phyloP scores from a whole-genome alignment of 108 stramenopile species.

The Ochromonas danica region DNA sequence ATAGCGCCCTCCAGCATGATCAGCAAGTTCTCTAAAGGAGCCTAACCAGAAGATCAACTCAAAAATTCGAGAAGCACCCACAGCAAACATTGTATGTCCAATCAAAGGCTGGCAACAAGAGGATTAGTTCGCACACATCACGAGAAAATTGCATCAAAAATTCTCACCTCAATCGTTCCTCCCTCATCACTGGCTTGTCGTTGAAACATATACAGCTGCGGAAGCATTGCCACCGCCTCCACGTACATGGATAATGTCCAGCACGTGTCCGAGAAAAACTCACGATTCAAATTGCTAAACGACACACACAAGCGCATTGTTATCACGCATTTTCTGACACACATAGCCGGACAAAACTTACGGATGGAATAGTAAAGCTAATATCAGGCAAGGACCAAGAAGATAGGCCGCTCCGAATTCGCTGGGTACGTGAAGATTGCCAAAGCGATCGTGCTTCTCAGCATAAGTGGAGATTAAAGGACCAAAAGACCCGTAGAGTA shows the following conservation, averaged over 20 bases:
- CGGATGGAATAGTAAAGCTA: slow-evolving; percentile 61
- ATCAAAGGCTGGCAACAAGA: slow-evolving; percentile 77
- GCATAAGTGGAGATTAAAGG: slow-evolving; percentile 83
- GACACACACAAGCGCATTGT: neutral
- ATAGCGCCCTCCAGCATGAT: slow-evolving; percentile 60
- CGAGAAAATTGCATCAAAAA: neutral
- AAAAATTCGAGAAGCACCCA: slow-evolving; percentile 87
- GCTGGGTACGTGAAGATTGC: slow-evolving; percentile 64
- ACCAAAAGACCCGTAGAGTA: slow-evolving; percentile 72
- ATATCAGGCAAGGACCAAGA: slow-evolving; percentile 65
- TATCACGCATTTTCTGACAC: too few relatives aligned
- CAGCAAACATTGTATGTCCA: slow-evolving; percentile 83
- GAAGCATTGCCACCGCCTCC: slow-evolving; percentile 88
- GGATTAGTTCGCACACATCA: too few relatives aligned
- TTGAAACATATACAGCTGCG: slow-evolving; percentile 98
- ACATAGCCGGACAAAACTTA: neutral
- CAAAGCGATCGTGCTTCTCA: slow-evolving; percentile 79
- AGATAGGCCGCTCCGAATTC: slow-evolving; percentile 34
- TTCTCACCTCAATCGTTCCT: slow-evolving; percentile 22
- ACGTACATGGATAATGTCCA: slow-evolving; percentile 98
- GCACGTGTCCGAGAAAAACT: slow-evolving; percentile 88
- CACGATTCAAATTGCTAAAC: slow-evolving; percentile 62
- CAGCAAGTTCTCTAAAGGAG: slow-evolving; percentile 94
- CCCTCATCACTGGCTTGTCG: slow-evolving; percentile 61
- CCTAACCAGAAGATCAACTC: slow-evolving; percentile 95